Conservation (phyloP, 208 protist species). For the Leptomonas seymouri region DNA sequence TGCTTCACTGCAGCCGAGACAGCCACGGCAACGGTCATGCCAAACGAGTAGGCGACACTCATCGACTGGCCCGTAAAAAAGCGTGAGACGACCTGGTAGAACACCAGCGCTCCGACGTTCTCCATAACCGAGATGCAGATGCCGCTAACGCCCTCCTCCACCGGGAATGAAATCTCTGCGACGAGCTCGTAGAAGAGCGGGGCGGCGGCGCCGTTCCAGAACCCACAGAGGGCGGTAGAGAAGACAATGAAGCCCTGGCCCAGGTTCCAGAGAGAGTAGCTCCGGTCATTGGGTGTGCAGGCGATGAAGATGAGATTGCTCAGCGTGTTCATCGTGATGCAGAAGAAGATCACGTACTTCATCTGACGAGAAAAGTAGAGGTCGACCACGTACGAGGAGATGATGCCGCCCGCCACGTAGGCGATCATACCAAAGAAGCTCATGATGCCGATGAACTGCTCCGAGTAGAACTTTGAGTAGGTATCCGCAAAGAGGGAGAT, state of each 20-base stretch:
- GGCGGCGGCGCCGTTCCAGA: slow-evolving; percentile 87
- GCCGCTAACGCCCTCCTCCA: slow-evolving; percentile 85
- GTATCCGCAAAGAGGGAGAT: slow-evolving; percentile 85
- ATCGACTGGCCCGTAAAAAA: slow-evolving; percentile 76
- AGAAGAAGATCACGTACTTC: slow-evolving; percentile 92
- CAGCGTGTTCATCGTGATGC: slow-evolving; percentile 78
- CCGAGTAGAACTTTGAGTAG: slow-evolving; percentile 61
- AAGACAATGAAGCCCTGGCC: slow-evolving; percentile 74
- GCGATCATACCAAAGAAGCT: slow-evolving; percentile 82
- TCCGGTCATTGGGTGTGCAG: slow-evolving; percentile 77
- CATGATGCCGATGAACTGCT: slow-evolving; percentile 84
- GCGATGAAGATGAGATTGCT: slow-evolving; percentile 82
- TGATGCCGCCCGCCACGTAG: slow-evolving; percentile 76
- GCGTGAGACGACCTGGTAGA: slow-evolving; percentile 80
- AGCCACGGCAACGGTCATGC: slow-evolving; percentile 78
- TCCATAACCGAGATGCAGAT: slow-evolving; percentile 84
- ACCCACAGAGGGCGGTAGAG: slow-evolving; percentile 76
- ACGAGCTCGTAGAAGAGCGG: slow-evolving; percentile 88
- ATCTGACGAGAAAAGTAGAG: slow-evolving; percentile 85
- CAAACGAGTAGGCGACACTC: slow-evolving; percentile 84
- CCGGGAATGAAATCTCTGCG: slow-evolving; percentile 86
- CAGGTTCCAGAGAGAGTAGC: slow-evolving; percentile 70
- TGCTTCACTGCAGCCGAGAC: slow-evolving; percentile 74
- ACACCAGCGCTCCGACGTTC: slow-evolving; percentile 81
- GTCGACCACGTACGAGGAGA: slow-evolving; percentile 80